Base-by-base conservation (phyloP, 805 yeast species). In the Grigorovia yakushimaensis region DNA sequence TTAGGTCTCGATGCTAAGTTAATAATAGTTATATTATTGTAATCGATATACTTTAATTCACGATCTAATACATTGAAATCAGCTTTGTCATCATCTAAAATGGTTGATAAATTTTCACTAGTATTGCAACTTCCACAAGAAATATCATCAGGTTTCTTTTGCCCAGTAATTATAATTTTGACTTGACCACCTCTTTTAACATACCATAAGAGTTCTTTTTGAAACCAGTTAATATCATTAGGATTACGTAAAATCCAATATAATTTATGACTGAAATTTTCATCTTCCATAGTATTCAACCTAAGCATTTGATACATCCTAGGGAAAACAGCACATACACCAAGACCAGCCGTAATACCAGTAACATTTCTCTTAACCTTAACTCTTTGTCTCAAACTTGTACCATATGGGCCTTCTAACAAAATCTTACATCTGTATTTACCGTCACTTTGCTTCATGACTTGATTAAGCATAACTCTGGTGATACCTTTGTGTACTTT, bases 351-450 rank as follows among this genome's bases (percentile, higher is more conserved):
- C 27, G 80, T 75, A 8, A 78, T 53, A 43, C 62, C 64, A 67
- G 67, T 22, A 71, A 63, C 9, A 67, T 71, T 43, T 62, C 65
- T 46, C 63, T 66, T 60, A 64, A 71, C 41, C 61, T 62, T 44
- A 63, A 27, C 53, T 36, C 41, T 58, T 47, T 67, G 65, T 23
- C 73, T 73, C 2, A 69, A 56, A 15, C 58, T 57, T 18, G 63
- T 61, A 1, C 86, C 86, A 54, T 81, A 81, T 2, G 84, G 82
- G 0, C 87, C 87, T 57, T 81, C 87, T 13, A 79, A 58, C 23
- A 72, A 65, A 17, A 77, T 70, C 52, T 67, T 67, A 46, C 70
- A 58, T 47, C n/a, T n/a, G 15, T 15, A 13, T 33, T n/a, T 33
- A n/a, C 33, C 33, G 51, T 43, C 40, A 64, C 62, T 51, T 33